A percentile compares a stretch with the other conserved stretches of the same genome.
Evolutionary conservation across 2,329 filamentous ascomycete genomes (phyloP).

Genomic region (Graphium sp.): DNA sequence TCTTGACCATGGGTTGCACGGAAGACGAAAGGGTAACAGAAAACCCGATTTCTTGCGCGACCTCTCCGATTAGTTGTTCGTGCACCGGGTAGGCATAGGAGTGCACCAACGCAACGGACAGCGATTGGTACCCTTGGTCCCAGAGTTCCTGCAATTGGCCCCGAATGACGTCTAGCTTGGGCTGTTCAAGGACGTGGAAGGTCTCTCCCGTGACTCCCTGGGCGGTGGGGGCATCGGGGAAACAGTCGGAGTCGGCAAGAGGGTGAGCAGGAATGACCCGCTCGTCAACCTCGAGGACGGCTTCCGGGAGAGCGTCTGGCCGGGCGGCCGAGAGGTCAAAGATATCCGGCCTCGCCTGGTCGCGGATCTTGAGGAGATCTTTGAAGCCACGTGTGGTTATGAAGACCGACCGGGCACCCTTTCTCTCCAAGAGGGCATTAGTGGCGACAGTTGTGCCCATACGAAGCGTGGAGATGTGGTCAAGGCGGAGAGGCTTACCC

Average conservation of each 20-base stretch:
- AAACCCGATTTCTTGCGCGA: slow-evolving; percentile 20
- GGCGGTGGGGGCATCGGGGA: neutral
- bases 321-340: slow-evolving; percentile 56
- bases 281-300: slow-evolving; percentile 59
- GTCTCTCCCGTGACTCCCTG: neutral
- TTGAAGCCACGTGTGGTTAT: slow-evolving; percentile 58
- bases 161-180: slow-evolving; percentile 34
- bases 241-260: neutral
- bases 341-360: slow-evolving; percentile 56
- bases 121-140: slow-evolving; percentile 33
- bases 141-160: slow-evolving; percentile 41
- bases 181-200: slow-evolving; percentile 12
- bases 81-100: slow-evolving; percentile 49
- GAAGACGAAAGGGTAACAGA: neutral
- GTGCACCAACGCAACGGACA: slow-evolving; percentile 52
- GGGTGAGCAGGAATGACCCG: slow-evolving; percentile 52
- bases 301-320: slow-evolving; percentile 52
- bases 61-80: slow-evolving; percentile 16
- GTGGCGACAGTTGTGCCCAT: slow-evolving; percentile 71
- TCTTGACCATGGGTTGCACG: slow-evolving; percentile 31
- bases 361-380: slow-evolving; percentile 55
- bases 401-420: slow-evolving; percentile 50
- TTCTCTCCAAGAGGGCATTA: slow-evolving; percentile 59
- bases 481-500: slow-evolving; percentile 15
- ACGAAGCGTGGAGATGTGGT: slow-evolving; percentile 43